Evolutionary conservation across 176 grass and related monocot species (phyloP), one percentile per base, ranked within the genome.

Genomic region (Triticum monococcum): DNA sequence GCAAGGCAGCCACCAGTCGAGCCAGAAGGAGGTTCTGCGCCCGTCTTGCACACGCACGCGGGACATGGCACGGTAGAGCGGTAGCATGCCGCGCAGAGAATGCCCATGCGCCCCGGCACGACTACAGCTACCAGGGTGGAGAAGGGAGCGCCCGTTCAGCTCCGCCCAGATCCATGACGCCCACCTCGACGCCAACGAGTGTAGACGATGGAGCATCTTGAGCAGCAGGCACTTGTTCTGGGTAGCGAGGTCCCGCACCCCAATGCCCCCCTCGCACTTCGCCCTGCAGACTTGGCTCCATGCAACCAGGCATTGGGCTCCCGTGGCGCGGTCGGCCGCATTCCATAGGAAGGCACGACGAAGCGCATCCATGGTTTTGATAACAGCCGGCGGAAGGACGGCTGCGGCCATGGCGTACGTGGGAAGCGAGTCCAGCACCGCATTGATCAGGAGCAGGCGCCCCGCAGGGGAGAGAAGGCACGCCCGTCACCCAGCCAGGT

Each of bases 281-380:
- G 28, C 3, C 0, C 2, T 0, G 9, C 1, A 77, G 0, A 28
- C 14, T 0, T 5, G 12, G 1, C 22, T 23, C 46, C 74, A 77
- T 0, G 74, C 26, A 0, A 77, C 46, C 0, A 77, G 1, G 16
- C 74, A 77, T 1, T 11, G 13, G 0, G 26, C 74, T 0, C 46
- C 26, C 0, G 2, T 16, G 1, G 1, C 40, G 9, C 2, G 40
- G 9, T 43, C 40, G 10, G 9, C 40, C 9, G 40, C 3, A 3
- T 43, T 2, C 74, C 73, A 76, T 0, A 76, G 2, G 14, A 76
- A 76, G 0, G 45, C 12, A 1, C 45, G 45, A 1, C 7, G 14
- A 0, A 3, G 2, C 0, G 2, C 3, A 1, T 18, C 45, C 1
- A 22, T 10, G 5, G 0, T 0, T 0, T 1, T 18, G 1, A 11